These are phyloP conservation scores for Syzygium aromaticum DNA, from an alignment of 345 rosid species.

Conservation along the genomic window DNA sequence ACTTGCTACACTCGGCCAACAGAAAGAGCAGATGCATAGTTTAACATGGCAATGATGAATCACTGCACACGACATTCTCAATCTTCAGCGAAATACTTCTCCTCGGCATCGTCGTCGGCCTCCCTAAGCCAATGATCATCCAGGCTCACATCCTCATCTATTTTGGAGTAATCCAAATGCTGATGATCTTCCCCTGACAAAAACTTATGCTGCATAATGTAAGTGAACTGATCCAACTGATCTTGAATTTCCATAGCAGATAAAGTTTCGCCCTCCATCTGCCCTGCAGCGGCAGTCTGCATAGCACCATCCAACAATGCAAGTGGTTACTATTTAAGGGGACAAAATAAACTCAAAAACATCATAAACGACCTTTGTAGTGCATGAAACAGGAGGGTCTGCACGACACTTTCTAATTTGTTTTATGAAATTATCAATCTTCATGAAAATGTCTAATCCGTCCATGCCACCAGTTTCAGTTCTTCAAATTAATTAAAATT, in stretches of 20 bases:
- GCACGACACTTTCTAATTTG: background rate
- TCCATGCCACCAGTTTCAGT: background rate
- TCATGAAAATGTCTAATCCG: background rate
- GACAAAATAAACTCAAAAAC: background rate
- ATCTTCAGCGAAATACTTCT: constrained; percentile 74
- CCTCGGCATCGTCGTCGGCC: constrained; percentile 78
- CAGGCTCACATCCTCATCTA: constrained; percentile 71
- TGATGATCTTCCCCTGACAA: constrained; percentile 79
- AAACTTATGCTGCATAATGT: constrained; percentile 85
- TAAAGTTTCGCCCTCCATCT: constrained; percentile 11
- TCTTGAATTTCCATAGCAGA: constrained; percentile 69
- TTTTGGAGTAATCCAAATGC: constrained; percentile 81
- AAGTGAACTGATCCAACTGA: constrained; percentile 74
- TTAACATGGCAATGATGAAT: background rate
- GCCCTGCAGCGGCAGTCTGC: constrained; percentile 5
- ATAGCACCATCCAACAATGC: constrained; percentile 9
- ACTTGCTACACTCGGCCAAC: background rate
- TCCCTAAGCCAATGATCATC: constrained; percentile 96
- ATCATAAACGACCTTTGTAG: background rate
- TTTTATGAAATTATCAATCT: background rate
- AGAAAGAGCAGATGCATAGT: background rate
- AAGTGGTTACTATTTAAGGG: background rate
- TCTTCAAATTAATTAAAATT: background rate
- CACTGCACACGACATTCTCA: background rate
- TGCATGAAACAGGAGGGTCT: background rate